Evolutionary conservation across 805 yeast genomes (phyloP).

Genomic region (Candida odintsovae): DNA sequence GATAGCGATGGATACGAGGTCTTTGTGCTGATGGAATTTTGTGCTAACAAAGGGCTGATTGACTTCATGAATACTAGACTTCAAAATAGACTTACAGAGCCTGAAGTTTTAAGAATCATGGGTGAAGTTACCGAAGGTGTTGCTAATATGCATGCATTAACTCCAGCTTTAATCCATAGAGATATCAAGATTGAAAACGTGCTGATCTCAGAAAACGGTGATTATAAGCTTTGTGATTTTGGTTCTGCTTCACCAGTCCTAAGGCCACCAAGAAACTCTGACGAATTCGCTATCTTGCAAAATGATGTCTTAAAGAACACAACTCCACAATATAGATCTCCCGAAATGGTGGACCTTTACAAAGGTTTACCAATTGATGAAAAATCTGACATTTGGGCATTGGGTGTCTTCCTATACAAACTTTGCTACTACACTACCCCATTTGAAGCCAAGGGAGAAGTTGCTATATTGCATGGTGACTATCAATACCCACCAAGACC

Average conservation of each 20-base stretch:
- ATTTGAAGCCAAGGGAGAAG: constrained; percentile 62
- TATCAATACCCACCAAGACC: constrained; percentile 52
- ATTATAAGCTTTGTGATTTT: constrained; percentile 73
- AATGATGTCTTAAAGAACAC: constrained; percentile 74
- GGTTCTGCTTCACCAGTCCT: constrained; percentile 70
- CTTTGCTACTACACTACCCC: constrained; percentile 81
- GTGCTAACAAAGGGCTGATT: constrained; percentile 68
- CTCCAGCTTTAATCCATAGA: constrained; percentile 69
- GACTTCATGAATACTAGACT: constrained; percentile 76
- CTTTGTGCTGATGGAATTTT: constrained; percentile 73
- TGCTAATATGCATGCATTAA: constrained; percentile 68
- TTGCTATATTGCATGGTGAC: constrained; percentile 53
- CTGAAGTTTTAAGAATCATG: constrained; percentile 64
- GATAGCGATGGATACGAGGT: constrained; percentile 63
- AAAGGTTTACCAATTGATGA: constrained; percentile 71
- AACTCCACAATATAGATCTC: constrained; percentile 80
- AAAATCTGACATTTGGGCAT: constrained; percentile 82
- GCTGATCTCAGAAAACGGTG: constrained; percentile 49
- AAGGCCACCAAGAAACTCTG: constrained; percentile 55
- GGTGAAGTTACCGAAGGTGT: constrained; percentile 67
- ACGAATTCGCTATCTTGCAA: constrained; percentile 53
- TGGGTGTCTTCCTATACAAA: constrained; percentile 73
- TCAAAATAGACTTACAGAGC: constrained; percentile 58
- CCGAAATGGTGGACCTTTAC: constrained; percentile 76
- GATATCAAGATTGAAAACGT: constrained; percentile 84